Base-by-base conservation (phyloP, 768 basidiomycete species). In the Gloeostereum incarnatum region DNA sequence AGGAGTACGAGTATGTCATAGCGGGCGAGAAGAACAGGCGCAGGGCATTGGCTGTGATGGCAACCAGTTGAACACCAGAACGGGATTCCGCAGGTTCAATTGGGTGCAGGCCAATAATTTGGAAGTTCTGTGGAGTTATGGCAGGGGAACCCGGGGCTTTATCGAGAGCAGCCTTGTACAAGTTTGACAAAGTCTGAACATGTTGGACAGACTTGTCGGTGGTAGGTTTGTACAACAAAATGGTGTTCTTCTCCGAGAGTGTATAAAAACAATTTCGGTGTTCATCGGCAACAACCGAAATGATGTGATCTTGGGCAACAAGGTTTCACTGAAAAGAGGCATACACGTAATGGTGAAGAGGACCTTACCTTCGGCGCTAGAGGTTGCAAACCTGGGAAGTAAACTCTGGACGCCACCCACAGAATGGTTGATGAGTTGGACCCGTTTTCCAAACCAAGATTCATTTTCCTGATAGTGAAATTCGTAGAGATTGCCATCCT, bases 401-500 rank as follows among this genome's bases (percentile, higher is more conserved):
- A 90, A 67, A 52, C 85, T 89, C 47, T 80, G 75, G 39, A 89
- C 68, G 11, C 81, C 73, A 30, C 84, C 77, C 27, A 86, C 70
- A 14, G 91, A 88, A 51, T 92, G 88, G 49, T 96, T 94, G 53
- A 88, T 70, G 38, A 98, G 68, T 47, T 84, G 78, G 16, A 88
- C 76, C 35, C 80, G 72, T 56, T 90, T 89, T 31, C 79, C 82
- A 61, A 96, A 94, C 91, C 91, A 94, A 0, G 86, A 83, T 51
- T 92, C 87, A 45, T 73, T 83, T 48, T 83, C 79, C 50, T 90
- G 86, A 57, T 97, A 98, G 50, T 86, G 81, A 30, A 98, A 58
- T 57, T 97, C 94, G 57, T 94, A 96, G 38, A 98, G 61, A 53
- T 81, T 78, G 10, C 91, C 91, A 50, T 94, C 90, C 50, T 82